Base-by-base conservation (phyloP, 2,329 filamentous ascomycete species). In the Neonectria punicea region DNA sequence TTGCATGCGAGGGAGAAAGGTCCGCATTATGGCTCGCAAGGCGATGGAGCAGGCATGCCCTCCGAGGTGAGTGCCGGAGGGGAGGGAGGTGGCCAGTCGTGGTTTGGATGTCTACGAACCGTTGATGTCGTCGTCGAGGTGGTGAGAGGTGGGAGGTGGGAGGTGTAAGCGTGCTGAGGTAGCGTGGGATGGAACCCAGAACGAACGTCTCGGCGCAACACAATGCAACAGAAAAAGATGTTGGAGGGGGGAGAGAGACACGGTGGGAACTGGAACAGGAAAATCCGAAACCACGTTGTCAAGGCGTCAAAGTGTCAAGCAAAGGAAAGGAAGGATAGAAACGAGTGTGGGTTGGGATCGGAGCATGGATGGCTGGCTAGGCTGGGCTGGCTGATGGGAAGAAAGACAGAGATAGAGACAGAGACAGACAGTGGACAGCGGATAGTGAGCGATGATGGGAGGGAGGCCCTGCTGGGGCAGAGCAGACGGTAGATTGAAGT, bases 11-110 rank as follows among this genome's bases (percentile, higher is more conserved):
- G 66, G 70, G 46, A 66, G 56, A 66, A 67, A 71, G 51, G 67
- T 70, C 65, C 69, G 66, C 73, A 74, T 74, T 63, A 65, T 74
- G 66, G 65, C 59, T 69, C 60, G 56, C 61, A 65, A 65, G 61
- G 58, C 67, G 63, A 67, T 47, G 66, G 60, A 61, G 59, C 43
- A 63, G 58, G 67, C 71, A 74, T 74, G 43, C 66, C 71, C 67
- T 71, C 67, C 51, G 28, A 61, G 59, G n/a, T 44, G 56, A 22
- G 43, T 51, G 39, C 28, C 56, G 34, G 49, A 51, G 30, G 20
- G 50, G 51, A 44, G 50, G 44, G 43, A 32, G 30, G 39, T 43
- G 60, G 47, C 63, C 63, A 56, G 20, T 68, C 56, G 51, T 62
- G 16, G n/a, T 20, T 11, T 20, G n/a, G 53, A 16, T 25, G 16